Percentiles rank a stretch among this genome's conserved stretches.
Conservation (phyloP, 106 monocot species). For the Gastrodia elata region DNA sequence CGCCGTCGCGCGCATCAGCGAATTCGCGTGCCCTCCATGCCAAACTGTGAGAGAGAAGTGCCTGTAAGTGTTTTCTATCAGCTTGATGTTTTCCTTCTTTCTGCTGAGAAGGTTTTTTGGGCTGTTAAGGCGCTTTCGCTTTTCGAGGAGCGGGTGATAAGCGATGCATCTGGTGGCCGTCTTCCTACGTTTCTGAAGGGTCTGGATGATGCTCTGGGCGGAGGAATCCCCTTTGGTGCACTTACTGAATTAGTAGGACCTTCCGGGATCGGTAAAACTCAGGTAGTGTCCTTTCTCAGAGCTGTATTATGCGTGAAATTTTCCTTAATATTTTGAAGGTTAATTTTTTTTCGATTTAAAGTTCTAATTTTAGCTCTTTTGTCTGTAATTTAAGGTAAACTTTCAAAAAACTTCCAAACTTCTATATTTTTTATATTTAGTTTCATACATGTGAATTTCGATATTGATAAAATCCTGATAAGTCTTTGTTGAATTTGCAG, state of each 20-base stretch:
- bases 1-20: slow-evolving; percentile 65
- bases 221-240: slow-evolving; percentile 70
- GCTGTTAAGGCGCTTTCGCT: slow-evolving; percentile 56
- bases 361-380: neutral
- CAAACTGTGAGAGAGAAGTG: slow-evolving; percentile 38
- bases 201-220: slow-evolving; percentile 64
- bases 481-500: slow-evolving; percentile 26
- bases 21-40: slow-evolving; percentile 52
- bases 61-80: neutral
- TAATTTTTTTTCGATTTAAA: too few relatives aligned
- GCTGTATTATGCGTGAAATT: neutral
- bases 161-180: slow-evolving; percentile 26
- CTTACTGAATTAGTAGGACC: slow-evolving; percentile 91
- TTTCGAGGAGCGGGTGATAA: slow-evolving; percentile 40
- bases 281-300: slow-evolving; percentile 24
- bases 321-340: neutral
- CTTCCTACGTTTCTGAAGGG: slow-evolving; percentile 56
- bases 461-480: slow-evolving; percentile 3
- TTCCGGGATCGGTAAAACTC: slow-evolving; percentile 93
- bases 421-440: neutral
- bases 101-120: neutral
- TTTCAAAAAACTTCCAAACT: neutral
- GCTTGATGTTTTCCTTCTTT: neutral
- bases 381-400: neutral
- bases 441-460: neutral